Percentiles rank a stretch among this genome's conserved stretches.
phyloP scores from a whole-genome alignment of 2,329 filamentous ascomycete species.

The Microdochium nivale region DNA sequence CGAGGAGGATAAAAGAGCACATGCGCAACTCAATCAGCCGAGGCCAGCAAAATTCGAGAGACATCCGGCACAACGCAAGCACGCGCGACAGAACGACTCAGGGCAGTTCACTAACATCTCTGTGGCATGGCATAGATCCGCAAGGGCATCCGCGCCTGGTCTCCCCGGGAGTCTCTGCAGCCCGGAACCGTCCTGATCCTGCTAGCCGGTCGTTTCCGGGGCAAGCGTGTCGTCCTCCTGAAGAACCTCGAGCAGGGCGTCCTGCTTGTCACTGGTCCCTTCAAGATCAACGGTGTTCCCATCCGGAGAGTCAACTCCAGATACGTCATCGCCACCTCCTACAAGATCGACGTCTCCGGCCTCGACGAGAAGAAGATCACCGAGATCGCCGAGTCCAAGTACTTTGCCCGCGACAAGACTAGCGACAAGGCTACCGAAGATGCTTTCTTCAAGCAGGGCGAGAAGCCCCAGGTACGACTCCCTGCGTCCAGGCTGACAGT shows the following conservation, averaged over 20 bases:
- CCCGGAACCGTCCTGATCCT: slow-evolving; percentile 97
- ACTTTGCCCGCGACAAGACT: slow-evolving; percentile 94
- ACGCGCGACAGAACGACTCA: neutral
- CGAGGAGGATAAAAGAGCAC: too few species aligned
- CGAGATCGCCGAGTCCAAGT: slow-evolving; percentile 66
- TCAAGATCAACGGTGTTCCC: slow-evolving; percentile 99
- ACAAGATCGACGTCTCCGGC: slow-evolving; percentile 75
- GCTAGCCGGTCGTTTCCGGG: slow-evolving; percentile 97
- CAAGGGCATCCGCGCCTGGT: slow-evolving; percentile 84
- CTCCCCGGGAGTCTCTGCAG: slow-evolving; percentile 80
- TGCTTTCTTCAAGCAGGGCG: slow-evolving; percentile 98
- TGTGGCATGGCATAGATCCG: slow-evolving; percentile 57
- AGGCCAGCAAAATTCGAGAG: neutral
- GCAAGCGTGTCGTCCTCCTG: slow-evolving; percentile 98
- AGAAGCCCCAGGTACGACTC: slow-evolving; percentile 83
- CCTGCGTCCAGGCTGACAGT: slow-evolving; percentile 5
- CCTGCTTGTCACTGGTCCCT: slow-evolving; percentile 97
- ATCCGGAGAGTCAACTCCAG: slow-evolving; percentile 89
- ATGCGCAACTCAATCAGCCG: too few species aligned
- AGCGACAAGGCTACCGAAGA: slow-evolving; percentile 96
- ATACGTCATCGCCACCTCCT: slow-evolving; percentile 87
- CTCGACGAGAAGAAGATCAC: slow-evolving; percentile 87
- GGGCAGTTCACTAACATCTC: slow-evolving; percentile 18
- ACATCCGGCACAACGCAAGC: neutral
- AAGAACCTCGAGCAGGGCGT: slow-evolving; percentile 97